Base-by-base conservation (phyloP, 2,329 filamentous ascomycete species). In the Colletotrichum phormii region DNA sequence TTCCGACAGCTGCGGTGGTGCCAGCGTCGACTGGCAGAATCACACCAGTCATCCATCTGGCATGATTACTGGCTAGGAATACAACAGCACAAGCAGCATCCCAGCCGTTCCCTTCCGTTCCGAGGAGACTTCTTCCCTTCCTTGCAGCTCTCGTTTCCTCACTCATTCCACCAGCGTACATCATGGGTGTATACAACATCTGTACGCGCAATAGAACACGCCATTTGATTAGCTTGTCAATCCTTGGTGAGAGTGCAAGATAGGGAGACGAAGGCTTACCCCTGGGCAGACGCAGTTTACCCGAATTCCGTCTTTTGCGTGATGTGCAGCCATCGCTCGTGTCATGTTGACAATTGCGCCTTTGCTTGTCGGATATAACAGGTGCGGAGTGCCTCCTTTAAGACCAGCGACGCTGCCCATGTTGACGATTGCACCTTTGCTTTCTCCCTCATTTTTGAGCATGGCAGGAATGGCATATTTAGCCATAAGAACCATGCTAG, bases 321-420 rank as follows among this genome's bases (percentile, higher is more conserved):
- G 84, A 61, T 85, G 82, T 1, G 82, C 83, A 5, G 84, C 84
- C 84, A 86, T 86, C 1, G 84, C 83, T 2, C 83, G 75, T 2
- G 84, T 86, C 84, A 86, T 85, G 31, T 85, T 82, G 7, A 85
- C 79, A n/a, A 86, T 80, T 1, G 83, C 82, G 4, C 82, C 83
- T 68, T 85, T 84, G 71, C 78, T 82, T 6, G 82, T 84, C 18
- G 83, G 83, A 66, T 85, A 84, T 7, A 84, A 72, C 5, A 85
- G 72, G 69, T 80, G 78, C 2, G 82, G 82, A 54, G 80, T 83
- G 3, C 83, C 83, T 4, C 83, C 83, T n/a, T 81, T 81, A 37
- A 87, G 63, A 0, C 90, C 90, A 0, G 90, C 89, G 1, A 92
- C 90, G 59, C 85, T 89, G 2, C 88, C 88, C 84, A 93, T 89